Evolutionary conservation across 1,139 yeast species (phyloP).

Genomic region (Kodamaea arcana): DNA sequence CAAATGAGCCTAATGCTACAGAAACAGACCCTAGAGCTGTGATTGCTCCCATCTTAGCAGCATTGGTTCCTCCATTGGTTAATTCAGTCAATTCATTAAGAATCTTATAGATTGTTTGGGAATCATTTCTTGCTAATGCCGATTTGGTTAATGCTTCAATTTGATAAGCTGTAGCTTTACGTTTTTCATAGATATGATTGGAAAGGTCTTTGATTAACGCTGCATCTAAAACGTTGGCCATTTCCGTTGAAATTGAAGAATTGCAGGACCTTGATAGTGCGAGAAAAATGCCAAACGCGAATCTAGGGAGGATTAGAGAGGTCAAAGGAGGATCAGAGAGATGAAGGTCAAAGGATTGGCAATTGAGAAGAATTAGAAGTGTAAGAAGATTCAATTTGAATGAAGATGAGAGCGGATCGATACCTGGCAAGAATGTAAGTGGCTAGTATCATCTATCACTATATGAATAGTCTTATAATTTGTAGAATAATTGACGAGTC

Average conservation of each 20-base stretch:
- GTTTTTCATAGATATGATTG: slow-evolving; percentile 88
- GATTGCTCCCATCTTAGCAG: slow-evolving; percentile 49
- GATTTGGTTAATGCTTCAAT: slow-evolving; percentile 77
- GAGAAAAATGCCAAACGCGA: too few relatives aligned
- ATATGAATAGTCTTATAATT: too few relatives aligned
- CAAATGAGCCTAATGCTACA: slow-evolving; percentile 47
- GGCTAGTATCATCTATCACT: too few relatives aligned
- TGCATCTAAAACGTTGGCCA: slow-evolving; percentile 53
- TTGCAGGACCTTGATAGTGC: too few relatives aligned
- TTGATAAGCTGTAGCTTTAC: slow-evolving; percentile 92
- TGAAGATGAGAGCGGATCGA: too few relatives aligned
- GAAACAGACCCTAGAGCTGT: slow-evolving; percentile 50
- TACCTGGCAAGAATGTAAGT: too few relatives aligned
- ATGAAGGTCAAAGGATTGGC: too few relatives aligned
- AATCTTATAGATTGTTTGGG: slow-evolving; percentile 60
- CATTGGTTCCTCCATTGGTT: slow-evolving; percentile 39
- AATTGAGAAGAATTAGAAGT: too few relatives aligned
- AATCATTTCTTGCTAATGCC: slow-evolving; percentile 71
- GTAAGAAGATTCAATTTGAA: too few relatives aligned
- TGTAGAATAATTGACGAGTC: too few relatives aligned
- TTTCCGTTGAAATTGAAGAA: slow-evolving; percentile 6
- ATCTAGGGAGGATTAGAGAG: too few relatives aligned
- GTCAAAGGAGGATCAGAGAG: too few relatives aligned
- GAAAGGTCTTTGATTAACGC: slow-evolving; percentile 77
- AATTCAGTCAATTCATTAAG: slow-evolving; percentile 51